Evolutionary conservation across 2,329 filamentous ascomycete species (phyloP).

Genomic region (Parascedosporium putredinis): DNA sequence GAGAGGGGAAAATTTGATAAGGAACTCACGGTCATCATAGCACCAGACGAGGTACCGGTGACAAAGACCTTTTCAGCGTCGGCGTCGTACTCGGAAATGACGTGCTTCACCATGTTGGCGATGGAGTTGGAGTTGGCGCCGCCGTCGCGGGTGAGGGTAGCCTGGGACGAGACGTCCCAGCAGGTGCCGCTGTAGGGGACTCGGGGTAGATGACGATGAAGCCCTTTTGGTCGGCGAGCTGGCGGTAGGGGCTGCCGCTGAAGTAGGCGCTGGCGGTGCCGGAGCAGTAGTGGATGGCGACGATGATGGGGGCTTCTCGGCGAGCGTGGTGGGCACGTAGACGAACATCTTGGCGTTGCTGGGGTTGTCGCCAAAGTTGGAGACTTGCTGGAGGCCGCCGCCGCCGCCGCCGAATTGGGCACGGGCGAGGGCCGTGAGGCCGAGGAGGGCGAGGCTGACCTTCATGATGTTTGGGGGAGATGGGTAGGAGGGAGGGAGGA

Average conservation of each 20-base stretch:
- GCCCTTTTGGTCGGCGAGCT: slow-evolving; percentile 28
- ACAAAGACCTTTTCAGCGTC: slow-evolving; percentile 42
- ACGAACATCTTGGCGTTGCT: slow-evolving; percentile 16
- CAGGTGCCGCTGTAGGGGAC: slow-evolving; percentile 37
- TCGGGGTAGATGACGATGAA: slow-evolving; percentile 38
- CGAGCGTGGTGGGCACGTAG: slow-evolving; percentile 24
- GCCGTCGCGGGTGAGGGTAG: slow-evolving; percentile 42
- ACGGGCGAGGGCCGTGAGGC: slow-evolving; percentile 2
- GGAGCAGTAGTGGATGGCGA: slow-evolving; percentile 44
- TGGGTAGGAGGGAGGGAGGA: background rate
- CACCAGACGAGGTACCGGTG: slow-evolving; percentile 37
- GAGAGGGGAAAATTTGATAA: too few relatives aligned
- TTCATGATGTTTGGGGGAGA: slow-evolving; percentile 8
- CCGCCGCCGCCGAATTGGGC: slow-evolving; percentile 7
- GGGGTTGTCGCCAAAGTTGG: slow-evolving; percentile 25
- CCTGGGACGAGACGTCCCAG: slow-evolving; percentile 46
- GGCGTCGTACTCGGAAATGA: slow-evolving; percentile 39
- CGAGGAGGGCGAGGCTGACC: slow-evolving; percentile 1
- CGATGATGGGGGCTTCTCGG: slow-evolving; percentile 34
- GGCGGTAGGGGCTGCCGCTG: slow-evolving; percentile 35
- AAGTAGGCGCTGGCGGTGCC: slow-evolving; percentile 39
- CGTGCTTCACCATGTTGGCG: slow-evolving; percentile 48
- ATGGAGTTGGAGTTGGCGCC: slow-evolving; percentile 47
- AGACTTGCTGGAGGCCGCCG: slow-evolving; percentile 25
- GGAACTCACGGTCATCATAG: slow-evolving; percentile 36